Evolutionary conservation across 768 basidiomycete genomes (phyloP), one percentile per base, ranked within the genome.

Genomic region (Phylloporus sp.): DNA sequence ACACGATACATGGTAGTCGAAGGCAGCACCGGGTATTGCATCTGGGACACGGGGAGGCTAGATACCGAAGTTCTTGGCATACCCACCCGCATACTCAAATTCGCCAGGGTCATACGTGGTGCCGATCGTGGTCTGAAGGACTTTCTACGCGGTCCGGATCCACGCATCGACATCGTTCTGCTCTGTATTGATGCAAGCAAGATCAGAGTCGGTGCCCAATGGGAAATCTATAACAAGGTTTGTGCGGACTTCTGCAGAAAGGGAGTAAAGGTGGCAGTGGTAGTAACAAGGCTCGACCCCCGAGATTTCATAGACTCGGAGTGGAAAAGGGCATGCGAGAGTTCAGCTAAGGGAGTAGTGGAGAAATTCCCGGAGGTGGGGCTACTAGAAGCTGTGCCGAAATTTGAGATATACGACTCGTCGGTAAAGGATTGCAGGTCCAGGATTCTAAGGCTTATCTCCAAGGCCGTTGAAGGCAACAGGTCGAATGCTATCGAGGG

Each of bases 401-500:
- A 22, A 20, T 53, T 53, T 9, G 48, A 38, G 23, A 40, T 45
- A 11, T 35, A 37, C 11, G 61, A 63, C 4, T 11, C 35, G 8
- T 26, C 26, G 17, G 49, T 61, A 22, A 17, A 14, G 24, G 60
- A 50, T 11, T 63, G 60, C 49, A 63, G 37, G 33, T 20, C 9
- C 20, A 63, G 50, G 29, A 52, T 61, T 21, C 20, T 61, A n/a
- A 18, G 13, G 20, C 60, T 61, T 9, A 61, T 61, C 40, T 54
- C 56, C 24, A 43, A 34, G 5, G 46, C 36, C 43, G 49, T 50
- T 10, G n/a, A 17, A 23, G 28, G 20, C n/a, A 35, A n/a, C 29
- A n/a, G n/a, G n/a, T n/a, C n/a, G n/a, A n/a, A n/a, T n/a, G n/a
- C 24, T 17, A 13, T 18, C 9, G 17, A 14, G 23, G 20, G 7